Conservation (phyloP, 2,329 filamentous ascomycete species). For the Sporothrix mexicana region DNA sequence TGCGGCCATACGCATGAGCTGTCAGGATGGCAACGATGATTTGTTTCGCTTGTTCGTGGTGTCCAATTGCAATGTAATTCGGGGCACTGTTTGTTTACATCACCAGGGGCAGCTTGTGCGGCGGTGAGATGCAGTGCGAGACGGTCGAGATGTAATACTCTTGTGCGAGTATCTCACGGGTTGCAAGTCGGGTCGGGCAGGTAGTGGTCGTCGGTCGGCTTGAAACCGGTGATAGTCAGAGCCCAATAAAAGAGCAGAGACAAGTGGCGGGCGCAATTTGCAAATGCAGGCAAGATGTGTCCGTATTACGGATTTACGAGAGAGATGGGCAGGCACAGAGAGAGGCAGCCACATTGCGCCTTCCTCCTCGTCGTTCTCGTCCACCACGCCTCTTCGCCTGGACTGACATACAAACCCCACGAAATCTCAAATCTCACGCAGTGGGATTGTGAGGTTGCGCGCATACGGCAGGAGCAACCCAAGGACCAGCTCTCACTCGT, state of each 20-base stretch:
- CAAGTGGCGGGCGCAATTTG: slow-evolving; percentile 20
- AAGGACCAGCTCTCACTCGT: background rate
- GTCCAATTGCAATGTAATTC: slow-evolving; percentile 1
- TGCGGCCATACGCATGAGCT: slow-evolving; percentile 1
- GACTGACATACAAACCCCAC: slow-evolving; percentile 1
- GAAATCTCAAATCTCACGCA: slow-evolving; percentile 17
- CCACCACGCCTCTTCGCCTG: background rate
- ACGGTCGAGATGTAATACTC: background rate
- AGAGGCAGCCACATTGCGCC: background rate
- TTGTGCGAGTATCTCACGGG: background rate
- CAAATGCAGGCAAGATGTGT: background rate
- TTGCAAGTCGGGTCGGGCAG: slow-evolving; percentile 8
- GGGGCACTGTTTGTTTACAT: slow-evolving; percentile 22
- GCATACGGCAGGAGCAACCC: slow-evolving; percentile 15
- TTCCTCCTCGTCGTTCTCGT: background rate
- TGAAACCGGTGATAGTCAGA: slow-evolving; percentile 15
- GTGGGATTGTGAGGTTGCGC: background rate
- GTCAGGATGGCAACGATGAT: background rate
- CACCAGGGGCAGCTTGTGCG: slow-evolving; percentile 2
- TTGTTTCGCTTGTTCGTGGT: background rate
- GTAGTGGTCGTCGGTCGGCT: background rate
- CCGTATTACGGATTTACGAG: background rate
- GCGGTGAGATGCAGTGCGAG: background rate
- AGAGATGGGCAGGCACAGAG: background rate
- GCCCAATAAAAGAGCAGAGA: slow-evolving; percentile 5